Conservation (phyloP, 306 rosid genomes). For the Prunus mira region DNA sequence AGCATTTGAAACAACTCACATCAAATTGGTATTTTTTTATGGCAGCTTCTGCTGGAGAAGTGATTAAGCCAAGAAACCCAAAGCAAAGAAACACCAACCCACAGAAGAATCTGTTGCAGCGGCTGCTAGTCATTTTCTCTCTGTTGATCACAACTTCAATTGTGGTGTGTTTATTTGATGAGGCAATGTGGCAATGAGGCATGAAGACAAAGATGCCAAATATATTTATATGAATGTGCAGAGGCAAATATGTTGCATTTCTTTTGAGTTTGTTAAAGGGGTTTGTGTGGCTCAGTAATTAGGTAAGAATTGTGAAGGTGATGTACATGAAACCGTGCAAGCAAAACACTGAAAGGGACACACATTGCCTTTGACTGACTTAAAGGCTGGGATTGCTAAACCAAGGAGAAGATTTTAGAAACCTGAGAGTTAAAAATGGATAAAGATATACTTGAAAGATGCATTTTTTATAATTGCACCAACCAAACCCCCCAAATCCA, state of each 20-base stretch:
- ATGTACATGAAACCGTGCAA: conserved; percentile 52
- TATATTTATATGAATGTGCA: conserved; percentile 15
- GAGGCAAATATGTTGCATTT: not conserved
- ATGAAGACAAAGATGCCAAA: conserved; percentile 14
- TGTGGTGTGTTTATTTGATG: not conserved
- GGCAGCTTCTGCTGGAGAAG: conserved; percentile 66
- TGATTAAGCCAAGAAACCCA: conserved; percentile 40
- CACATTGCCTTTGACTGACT: conserved; percentile 44
- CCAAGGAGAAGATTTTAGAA: conserved; percentile 21
- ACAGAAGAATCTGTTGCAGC: conserved; percentile 3
- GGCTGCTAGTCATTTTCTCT: conserved; percentile 32
- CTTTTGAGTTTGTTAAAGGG: conserved; percentile 21
- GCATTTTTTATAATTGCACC: conserved; percentile 12
- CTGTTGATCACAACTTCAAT: conserved; percentile 21
- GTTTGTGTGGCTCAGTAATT: conserved; percentile 24
- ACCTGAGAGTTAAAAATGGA: conserved; percentile 5
- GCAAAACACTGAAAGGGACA: conserved; percentile 67
- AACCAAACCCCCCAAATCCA: conserved; percentile 16
- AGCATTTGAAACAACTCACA: conserved; percentile 39
- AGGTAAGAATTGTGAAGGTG: conserved; percentile 39
- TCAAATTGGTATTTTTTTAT: conserved; percentile 77
- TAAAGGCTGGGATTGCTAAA: conserved; percentile 64
- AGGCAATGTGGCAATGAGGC: conserved; percentile 17
- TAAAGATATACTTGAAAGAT: conserved; percentile 5
- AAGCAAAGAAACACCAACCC: conserved; percentile 30